phyloP scores from a whole-genome alignment of 495 filamentous ascomycete genomes.

The Neurospora sp. region DNA sequence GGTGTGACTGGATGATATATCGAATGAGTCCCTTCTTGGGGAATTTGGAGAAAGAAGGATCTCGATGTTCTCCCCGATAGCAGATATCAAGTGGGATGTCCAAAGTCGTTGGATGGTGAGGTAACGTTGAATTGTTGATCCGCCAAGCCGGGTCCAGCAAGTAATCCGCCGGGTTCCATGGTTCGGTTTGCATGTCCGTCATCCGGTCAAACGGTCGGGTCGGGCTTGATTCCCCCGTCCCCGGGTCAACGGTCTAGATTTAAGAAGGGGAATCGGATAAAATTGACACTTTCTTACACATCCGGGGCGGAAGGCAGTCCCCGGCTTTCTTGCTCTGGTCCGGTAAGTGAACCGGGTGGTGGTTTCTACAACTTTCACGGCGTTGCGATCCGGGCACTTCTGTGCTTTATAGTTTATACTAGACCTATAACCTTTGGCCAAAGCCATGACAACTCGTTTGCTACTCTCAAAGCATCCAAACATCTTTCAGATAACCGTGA shows the following conservation, averaged over 20 bases:
- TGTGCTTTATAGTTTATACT: too few species aligned
- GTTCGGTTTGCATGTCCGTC: neutral
- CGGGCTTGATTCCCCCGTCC: neutral
- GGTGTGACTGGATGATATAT: neutral
- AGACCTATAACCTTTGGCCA: neutral
- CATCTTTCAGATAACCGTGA: neutral
- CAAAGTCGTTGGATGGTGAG: neutral
- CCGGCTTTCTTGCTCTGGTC: neutral
- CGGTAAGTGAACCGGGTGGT: neutral
- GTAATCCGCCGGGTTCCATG: neutral
- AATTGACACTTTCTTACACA: neutral
- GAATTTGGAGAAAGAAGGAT: neutral
- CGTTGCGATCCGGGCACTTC: neutral
- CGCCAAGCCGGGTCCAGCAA: neutral
- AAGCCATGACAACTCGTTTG: neutral
- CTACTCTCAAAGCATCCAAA: neutral
- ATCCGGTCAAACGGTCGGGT: neutral
- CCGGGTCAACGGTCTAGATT: neutral
- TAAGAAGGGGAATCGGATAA: neutral
- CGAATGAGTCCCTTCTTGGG: neutral
- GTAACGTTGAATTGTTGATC: neutral
- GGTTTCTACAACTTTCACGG: neutral
- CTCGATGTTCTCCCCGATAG: neutral
- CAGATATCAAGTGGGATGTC: neutral
- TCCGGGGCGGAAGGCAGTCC: neutral